phyloP scores from a whole-genome alignment of 306 rosid species.

The Abrus precatorius region DNA sequence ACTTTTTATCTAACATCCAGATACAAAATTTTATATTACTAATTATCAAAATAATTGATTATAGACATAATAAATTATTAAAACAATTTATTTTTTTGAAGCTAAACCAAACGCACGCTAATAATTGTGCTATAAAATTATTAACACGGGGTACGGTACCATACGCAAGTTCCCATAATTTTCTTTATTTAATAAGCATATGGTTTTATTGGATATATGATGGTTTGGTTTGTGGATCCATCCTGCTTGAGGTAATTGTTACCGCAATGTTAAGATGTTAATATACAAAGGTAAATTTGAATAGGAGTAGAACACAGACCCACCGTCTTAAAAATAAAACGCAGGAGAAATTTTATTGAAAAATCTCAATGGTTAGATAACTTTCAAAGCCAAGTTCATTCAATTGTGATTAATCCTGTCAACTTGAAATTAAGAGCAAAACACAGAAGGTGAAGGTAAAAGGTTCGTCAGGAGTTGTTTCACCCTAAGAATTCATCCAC shows the following conservation, averaged over 20 bases:
- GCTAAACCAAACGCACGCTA: no score
- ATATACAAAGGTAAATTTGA: not conserved
- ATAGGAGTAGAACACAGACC: not conserved
- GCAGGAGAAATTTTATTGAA: constrained; percentile 9
- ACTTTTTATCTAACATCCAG: no score
- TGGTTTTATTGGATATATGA: no score
- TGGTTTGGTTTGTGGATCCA: not conserved
- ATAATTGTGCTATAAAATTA: no score
- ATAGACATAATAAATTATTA: no score
- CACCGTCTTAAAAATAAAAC: constrained; percentile 40
- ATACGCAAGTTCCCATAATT: no score
- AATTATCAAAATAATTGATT: no score
- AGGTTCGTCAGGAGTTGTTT: constrained; percentile 15
- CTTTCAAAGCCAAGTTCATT: constrained; percentile 14
- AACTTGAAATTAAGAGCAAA: not conserved
- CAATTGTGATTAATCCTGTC: not conserved
- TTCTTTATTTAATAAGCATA: no score
- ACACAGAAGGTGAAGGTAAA: not conserved
- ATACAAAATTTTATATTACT: no score
- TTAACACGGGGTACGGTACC: no score
- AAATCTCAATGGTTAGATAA: constrained; percentile 31
- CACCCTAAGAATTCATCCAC: constrained; percentile 75
- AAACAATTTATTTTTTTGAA: no score
- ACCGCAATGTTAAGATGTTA: not conserved
- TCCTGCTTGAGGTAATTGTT: not conserved